phyloP scores from a whole-genome alignment of 2,329 filamentous ascomycete genomes.

The Eurotiales sp. region DNA sequence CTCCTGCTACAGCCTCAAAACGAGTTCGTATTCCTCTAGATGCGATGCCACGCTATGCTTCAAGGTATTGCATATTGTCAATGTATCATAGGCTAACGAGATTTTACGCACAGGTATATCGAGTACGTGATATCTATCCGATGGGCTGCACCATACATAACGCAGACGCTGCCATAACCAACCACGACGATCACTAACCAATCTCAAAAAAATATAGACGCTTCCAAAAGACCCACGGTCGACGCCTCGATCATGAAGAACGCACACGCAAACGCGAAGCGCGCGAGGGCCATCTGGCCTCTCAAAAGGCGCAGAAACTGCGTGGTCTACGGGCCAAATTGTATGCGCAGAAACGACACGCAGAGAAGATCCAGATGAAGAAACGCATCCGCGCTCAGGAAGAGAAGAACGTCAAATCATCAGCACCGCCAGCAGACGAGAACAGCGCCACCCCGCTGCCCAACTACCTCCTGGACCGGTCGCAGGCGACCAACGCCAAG shows the following conservation, averaged over 20 bases:
- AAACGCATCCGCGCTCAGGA: slow-evolving; percentile 94
- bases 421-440: slow-evolving; percentile 64
- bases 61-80: too few species aligned
- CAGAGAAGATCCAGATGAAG: slow-evolving; percentile 98
- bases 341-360: slow-evolving; percentile 86
- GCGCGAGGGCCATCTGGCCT: slow-evolving; percentile 83
- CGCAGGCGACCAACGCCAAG: slow-evolving; percentile 64
- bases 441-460: slow-evolving; percentile 67
- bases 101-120: slow-evolving; percentile 53
- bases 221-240: slow-evolving; percentile 15
- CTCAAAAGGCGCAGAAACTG: slow-evolving; percentile 87
- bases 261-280: slow-evolving; percentile 80
- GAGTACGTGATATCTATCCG: slow-evolving; percentile 68
- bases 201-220: slow-evolving; percentile 9
- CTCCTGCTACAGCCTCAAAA: slow-evolving; percentile 35
- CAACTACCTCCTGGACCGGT: slow-evolving; percentile 89
- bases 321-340: slow-evolving; percentile 89
- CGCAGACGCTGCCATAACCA: too few species aligned
- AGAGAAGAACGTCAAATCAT: slow-evolving; percentile 91
- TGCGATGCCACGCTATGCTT: too few species aligned
- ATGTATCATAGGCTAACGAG: too few species aligned
- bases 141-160: slow-evolving; percentile 32
- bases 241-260: slow-evolving; percentile 76
- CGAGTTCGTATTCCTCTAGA: slow-evolving; percentile 36
- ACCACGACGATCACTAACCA: slow-evolving; percentile 9